phyloP scores from a whole-genome alignment of 495 filamentous ascomycete genomes.

The Astrothelium macrocarpum region DNA sequence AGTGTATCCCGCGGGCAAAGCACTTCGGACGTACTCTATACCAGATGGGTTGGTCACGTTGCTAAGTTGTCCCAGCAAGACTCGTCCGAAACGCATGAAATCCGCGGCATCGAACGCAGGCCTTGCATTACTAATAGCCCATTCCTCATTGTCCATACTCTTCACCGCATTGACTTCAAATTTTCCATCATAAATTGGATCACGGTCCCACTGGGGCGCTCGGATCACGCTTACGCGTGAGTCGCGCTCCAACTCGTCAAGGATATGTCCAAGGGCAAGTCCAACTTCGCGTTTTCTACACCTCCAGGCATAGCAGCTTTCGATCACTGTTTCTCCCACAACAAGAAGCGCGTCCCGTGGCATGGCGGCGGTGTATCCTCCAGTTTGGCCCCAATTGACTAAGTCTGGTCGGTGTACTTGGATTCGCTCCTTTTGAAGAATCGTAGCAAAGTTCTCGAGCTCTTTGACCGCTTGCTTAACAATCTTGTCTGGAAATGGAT shows the following conservation, averaged over 20 bases:
- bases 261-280: conserved; percentile 11
- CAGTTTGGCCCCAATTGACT: not conserved
- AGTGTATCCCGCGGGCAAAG: conserved; percentile 17
- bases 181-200: conserved; percentile 9
- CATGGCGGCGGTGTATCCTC: not conserved
- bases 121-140: conserved; percentile 25
- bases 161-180: not conserved
- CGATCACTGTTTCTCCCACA: conserved; percentile 22
- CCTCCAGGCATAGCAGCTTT: conserved; percentile 20
- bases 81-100: conserved; percentile 26
- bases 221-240: conserved; percentile 14
- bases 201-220: conserved; percentile 6
- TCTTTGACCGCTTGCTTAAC: too few species aligned
- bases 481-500: too few species aligned
- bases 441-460: too few species aligned
- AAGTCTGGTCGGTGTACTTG: not conserved
- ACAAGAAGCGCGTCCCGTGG: conserved; percentile 22
- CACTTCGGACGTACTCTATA: conserved; percentile 20
- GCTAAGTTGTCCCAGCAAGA: conserved; percentile 23
- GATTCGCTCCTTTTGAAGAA: not conserved
- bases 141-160: not conserved
- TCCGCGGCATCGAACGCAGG: conserved; percentile 29
- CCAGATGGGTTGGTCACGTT: conserved; percentile 25
- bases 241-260: conserved; percentile 10
- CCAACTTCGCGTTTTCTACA: conserved; percentile 20